phyloP scores from a whole-genome alignment of 768 basidiomycete species.

The Calocera viscosa region DNA sequence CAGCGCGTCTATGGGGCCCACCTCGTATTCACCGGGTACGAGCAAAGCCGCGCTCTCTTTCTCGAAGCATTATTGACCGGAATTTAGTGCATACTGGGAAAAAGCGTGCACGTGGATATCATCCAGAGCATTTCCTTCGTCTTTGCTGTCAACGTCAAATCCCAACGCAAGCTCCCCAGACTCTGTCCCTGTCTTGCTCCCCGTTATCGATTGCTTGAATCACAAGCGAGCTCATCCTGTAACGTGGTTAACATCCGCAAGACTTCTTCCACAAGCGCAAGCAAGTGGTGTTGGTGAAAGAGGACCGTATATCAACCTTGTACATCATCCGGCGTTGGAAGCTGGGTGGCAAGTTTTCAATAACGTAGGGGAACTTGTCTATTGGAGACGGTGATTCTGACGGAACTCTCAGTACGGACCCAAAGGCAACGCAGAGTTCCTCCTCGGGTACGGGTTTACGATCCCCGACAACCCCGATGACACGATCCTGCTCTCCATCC shows the following conservation, averaged over 20 bases:
- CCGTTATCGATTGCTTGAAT: conserved; percentile 77
- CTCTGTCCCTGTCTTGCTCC: conserved; percentile 60
- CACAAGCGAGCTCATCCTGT: conserved; percentile 70
- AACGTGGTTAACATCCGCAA: conserved; percentile 52
- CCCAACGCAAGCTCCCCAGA: conserved; percentile 35
- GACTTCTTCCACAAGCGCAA: background rate
- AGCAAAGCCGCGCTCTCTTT: too few relatives aligned
- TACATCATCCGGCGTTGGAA: conserved; percentile 36
- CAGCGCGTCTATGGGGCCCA: conserved; percentile 29
- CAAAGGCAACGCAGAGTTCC: conserved; percentile 79
- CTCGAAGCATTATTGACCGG: background rate
- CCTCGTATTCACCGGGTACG: conserved; percentile 58
- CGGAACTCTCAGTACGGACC: conserved; percentile 46
- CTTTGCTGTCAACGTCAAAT: conserved; percentile 48
- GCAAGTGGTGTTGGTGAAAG: background rate
- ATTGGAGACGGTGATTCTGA: background rate
- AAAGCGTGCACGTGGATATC: conserved; percentile 65
- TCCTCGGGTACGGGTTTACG: conserved; percentile 87
- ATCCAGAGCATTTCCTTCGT: conserved; percentile 83
- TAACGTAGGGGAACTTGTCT: conserved; percentile 32
- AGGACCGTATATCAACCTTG: conserved; percentile 45
- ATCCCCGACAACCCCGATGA: conserved; percentile 71
- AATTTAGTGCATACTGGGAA: conserved; percentile 54
- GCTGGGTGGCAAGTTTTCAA: conserved; percentile 58
- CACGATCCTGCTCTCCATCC: conserved; percentile 66